phyloP scores from a whole-genome alignment of 352 stramenopile species.

The Salisapilia sapeloensis region DNA sequence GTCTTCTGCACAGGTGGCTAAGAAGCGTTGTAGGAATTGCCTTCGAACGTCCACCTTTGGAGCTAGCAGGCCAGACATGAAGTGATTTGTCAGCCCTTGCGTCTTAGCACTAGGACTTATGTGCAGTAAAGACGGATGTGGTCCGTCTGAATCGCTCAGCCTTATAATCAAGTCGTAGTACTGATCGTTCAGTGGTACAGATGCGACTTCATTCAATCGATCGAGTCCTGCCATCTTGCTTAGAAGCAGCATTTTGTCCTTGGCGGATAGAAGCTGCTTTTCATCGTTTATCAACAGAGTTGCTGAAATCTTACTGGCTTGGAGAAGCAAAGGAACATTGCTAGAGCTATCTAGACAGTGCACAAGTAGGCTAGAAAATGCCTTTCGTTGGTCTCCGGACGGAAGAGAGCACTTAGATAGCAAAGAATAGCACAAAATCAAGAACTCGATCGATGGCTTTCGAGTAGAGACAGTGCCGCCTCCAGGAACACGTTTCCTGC shows the following conservation, averaged over 20 bases:
- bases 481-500: conserved; percentile 3
- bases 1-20: conserved; percentile 14
- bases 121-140: conserved; percentile 57
- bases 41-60: conserved; percentile 37
- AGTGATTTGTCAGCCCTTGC: conserved; percentile 55
- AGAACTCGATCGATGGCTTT: conserved; percentile 60
- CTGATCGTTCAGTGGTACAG: conserved; percentile 58
- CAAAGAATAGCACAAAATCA: conserved; percentile 64
- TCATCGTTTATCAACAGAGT: conserved; percentile 8
- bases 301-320: conserved; percentile 54
- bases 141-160: conserved; percentile 50
- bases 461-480: conserved; percentile 11
- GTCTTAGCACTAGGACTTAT: conserved; percentile 37
- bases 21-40: conserved; percentile 63
- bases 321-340: conserved; percentile 66
- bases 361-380: conserved; percentile 73
- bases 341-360: conserved; percentile 75
- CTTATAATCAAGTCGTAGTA: conserved; percentile 68
- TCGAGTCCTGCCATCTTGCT: conserved; percentile 80
- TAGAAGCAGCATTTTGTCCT: conserved; percentile 79
- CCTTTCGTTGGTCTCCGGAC: conserved; percentile 39
- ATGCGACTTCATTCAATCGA: conserved; percentile 69
- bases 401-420: conserved; percentile 70
- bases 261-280: conserved; percentile 57
- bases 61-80: conserved; percentile 64